These are phyloP conservation scores for Scheffersomyces lignosus DNA, from an alignment of 805 yeast genomes.

Conservation along the genomic window DNA sequence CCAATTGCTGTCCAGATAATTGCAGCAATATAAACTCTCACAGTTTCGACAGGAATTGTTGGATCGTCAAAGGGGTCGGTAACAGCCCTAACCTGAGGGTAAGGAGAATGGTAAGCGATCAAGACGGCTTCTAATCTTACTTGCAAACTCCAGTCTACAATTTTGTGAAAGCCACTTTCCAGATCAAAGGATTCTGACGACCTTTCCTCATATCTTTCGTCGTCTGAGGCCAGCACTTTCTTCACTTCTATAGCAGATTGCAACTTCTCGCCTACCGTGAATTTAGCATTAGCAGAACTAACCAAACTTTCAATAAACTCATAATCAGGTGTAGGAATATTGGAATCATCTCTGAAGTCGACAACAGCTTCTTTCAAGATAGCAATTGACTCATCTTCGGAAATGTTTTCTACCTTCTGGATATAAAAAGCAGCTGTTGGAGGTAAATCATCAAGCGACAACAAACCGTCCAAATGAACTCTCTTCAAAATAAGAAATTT, in stretches of 20 bases:
- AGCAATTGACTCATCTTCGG: constrained; percentile 37
- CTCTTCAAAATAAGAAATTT: constrained; percentile 26
- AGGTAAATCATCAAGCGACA: constrained; percentile 28
- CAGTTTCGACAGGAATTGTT: constrained; percentile 33
- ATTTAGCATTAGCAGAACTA: constrained; percentile 1
- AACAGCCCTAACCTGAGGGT: constrained; percentile 32
- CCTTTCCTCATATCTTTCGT: too few species aligned
- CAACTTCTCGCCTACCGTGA: too few species aligned
- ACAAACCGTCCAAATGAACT: constrained; percentile 24
- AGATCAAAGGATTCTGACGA: too few species aligned
- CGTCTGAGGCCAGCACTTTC: too few species aligned
- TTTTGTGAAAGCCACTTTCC: too few species aligned
- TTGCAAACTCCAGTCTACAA: constrained; percentile 17
- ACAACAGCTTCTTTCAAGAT: constrained; percentile 39
- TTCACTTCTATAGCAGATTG: too few species aligned
- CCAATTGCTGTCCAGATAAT: constrained; percentile 16
- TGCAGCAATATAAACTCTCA: constrained; percentile 26
- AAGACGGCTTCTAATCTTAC: constrained; percentile 18
- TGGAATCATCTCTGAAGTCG: constrained; percentile 48
- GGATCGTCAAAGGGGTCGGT: constrained; percentile 26
- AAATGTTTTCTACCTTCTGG: constrained; percentile 34
- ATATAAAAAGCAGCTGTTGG: constrained; percentile 37
- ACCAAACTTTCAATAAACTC: constrained; percentile 26
- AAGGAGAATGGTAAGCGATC: constrained; percentile 27
- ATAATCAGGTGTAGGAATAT: constrained; percentile 41